These are phyloP conservation scores for Euclidium syriacum DNA, from an alignment of 345 rosid genomes.

Conservation along the genomic window DNA sequence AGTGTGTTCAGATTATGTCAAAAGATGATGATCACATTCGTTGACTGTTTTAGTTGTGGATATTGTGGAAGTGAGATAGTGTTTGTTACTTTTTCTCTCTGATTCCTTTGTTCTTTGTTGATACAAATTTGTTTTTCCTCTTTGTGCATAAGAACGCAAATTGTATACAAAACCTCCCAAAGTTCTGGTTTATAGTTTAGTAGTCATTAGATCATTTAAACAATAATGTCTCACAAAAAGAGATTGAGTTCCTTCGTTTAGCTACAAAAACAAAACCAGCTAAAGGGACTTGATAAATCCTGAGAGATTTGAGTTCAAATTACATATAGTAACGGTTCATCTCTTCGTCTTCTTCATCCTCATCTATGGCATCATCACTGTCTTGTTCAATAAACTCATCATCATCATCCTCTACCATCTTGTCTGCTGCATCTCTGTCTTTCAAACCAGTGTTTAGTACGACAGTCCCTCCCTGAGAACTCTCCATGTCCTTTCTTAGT, in stretches of 20 bases:
- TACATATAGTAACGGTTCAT: constrained; percentile 37
- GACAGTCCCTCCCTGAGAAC: constrained; percentile 62
- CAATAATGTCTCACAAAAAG: background rate
- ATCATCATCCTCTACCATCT: constrained; percentile 37
- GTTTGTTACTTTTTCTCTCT: background rate
- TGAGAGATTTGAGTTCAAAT: background rate
- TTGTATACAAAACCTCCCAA: constrained; percentile 4
- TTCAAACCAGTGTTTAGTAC: constrained; percentile 66
- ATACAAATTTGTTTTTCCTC: background rate
- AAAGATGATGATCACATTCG: background rate
- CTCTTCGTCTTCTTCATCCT: constrained; percentile 65
- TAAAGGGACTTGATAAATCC: background rate
- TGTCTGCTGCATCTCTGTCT: constrained; percentile 40
- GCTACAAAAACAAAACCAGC: background rate
- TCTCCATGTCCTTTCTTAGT: constrained; percentile 66
- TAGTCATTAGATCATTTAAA: background rate
- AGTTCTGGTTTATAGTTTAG: background rate
- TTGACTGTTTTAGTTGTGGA: constrained; percentile 9
- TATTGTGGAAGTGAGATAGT: background rate
- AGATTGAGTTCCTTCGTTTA: background rate
- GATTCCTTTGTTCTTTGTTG: background rate
- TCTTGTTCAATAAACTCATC: constrained; percentile 37
- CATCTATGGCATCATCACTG: constrained; percentile 41
- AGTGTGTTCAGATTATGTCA: background rate
- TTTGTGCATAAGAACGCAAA: constrained; percentile 19